Evolutionary conservation across 805 yeast genomes (phyloP), one percentile per base, ranked within the genome.

Genomic region (Ogataea pini): DNA sequence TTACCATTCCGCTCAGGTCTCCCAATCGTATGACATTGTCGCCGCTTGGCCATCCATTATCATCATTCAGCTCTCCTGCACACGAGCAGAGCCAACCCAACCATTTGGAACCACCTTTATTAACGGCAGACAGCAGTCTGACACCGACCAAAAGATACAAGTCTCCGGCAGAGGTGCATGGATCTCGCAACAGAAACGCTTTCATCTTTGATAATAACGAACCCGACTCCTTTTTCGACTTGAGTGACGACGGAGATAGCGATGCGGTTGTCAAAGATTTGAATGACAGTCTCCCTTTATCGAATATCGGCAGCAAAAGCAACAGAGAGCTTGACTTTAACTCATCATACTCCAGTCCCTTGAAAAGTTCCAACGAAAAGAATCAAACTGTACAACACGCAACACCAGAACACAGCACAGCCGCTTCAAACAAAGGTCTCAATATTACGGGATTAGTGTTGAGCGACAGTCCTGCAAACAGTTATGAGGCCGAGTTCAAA

Each of bases 1-100:
- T 61, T 27, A 55, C 58, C 3, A 64, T 64, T 27, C 70, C 71
- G 12, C 36, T 62, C 14, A 56, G 69, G 44, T 66, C 71, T 13
- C 71, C 71, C 1, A 57, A 54, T 36, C 54, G 69, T 42, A 22
- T 47, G 10, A 41, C 44, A 2, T 25, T 25, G 4, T 42, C 56
- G 0, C 49, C 57, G 22, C 17, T 36, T n/a, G 28, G 27, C 2
- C 47, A 49, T 1, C 51, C 50, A 6, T 29, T 49, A 10, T 43
- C 59, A 4, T 51, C 56, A 6, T 49, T 49, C 42, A 36, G 20
- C 20, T 51, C 34, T 31, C 34, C 34, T 12, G 13, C 9, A 10
- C 32, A 28, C n/a, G 32, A 28, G 9, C 32, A 28, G n/a, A 28
- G n/a, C 32, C 32, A 10, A 12, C 32, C 4, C 4, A 28, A 22